These are phyloP conservation scores for Phialemoniopsis sp. DNA, from an alignment of 2,329 filamentous ascomycete species.

Conservation along the genomic window DNA sequence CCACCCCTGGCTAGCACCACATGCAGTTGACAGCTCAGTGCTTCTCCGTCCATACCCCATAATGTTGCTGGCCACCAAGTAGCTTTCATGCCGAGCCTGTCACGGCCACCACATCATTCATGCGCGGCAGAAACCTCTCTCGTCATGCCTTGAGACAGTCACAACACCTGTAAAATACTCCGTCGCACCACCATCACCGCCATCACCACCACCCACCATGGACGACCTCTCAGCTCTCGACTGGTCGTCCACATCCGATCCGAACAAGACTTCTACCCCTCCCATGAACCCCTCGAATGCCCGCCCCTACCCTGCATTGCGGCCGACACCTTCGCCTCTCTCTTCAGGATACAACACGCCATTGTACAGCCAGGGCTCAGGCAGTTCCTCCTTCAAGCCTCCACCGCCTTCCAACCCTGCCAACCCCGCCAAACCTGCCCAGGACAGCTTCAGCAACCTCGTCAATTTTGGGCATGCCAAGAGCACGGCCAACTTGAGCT, in stretches of 20 bases:
- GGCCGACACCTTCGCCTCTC: conserved; percentile 51
- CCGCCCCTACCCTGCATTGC: conserved; percentile 44
- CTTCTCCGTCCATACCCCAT: too few species aligned
- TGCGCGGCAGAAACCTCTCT: too few species aligned
- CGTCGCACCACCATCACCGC: too few species aligned
- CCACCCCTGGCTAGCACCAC: too few species aligned
- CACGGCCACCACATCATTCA: too few species aligned
- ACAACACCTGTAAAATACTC: too few species aligned
- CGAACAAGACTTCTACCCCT: conserved; percentile 23
- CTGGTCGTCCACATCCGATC: conserved; percentile 42
- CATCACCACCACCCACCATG: too few species aligned
- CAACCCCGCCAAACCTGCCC: conserved; percentile 44
- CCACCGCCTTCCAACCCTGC: too few species aligned
- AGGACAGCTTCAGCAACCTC: conserved; percentile 77
- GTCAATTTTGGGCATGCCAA: conserved; percentile 61
- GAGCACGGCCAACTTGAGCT: conserved; percentile 64
- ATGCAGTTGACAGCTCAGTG: too few species aligned
- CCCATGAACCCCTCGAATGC: conserved; percentile 34
- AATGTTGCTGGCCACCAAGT: too few species aligned
- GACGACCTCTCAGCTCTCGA: conserved; percentile 58
- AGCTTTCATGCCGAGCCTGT: too few species aligned
- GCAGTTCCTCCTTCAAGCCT: conserved; percentile 35
- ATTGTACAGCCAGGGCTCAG: conserved; percentile 44
- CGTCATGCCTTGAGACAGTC: too few species aligned
- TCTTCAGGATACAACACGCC: conserved; percentile 54